These are phyloP conservation scores for Eutrema yunnanense DNA, from an alignment of 345 rosid genomes.

Conservation along the genomic window DNA sequence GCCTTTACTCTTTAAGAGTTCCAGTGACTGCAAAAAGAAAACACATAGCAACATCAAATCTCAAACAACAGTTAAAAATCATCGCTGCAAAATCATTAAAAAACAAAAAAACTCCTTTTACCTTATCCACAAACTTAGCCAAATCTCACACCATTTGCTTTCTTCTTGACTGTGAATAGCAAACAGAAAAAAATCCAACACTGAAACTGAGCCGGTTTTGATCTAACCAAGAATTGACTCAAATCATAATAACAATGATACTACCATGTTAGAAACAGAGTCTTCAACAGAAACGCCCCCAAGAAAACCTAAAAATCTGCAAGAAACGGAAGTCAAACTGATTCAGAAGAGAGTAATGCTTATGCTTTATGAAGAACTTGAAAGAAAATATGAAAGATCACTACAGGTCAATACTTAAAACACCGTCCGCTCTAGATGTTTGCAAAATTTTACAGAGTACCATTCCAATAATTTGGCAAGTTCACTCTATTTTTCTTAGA, in stretches of 20 bases:
- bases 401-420: background rate
- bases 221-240: background rate
- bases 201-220: background rate
- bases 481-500: background rate
- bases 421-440: background rate
- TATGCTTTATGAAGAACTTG: background rate
- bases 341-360: background rate
- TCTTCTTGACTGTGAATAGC: conserved; percentile 61
- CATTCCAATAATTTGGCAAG: background rate
- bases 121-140: conserved; percentile 97
- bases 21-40: background rate
- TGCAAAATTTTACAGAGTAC: background rate
- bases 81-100: background rate
- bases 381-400: background rate
- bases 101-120: background rate
- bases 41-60: background rate
- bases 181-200: background rate
- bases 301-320: background rate
- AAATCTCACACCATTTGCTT: conserved; percentile 92
- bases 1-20: background rate
- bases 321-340: background rate
- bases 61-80: background rate
- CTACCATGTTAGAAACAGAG: conserved; percentile 9
- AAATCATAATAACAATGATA: background rate
- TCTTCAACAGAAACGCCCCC: background rate